Base-by-base conservation (phyloP, 2,329 filamentous ascomycete genomes). In the Endocalyx cinctus region DNA sequence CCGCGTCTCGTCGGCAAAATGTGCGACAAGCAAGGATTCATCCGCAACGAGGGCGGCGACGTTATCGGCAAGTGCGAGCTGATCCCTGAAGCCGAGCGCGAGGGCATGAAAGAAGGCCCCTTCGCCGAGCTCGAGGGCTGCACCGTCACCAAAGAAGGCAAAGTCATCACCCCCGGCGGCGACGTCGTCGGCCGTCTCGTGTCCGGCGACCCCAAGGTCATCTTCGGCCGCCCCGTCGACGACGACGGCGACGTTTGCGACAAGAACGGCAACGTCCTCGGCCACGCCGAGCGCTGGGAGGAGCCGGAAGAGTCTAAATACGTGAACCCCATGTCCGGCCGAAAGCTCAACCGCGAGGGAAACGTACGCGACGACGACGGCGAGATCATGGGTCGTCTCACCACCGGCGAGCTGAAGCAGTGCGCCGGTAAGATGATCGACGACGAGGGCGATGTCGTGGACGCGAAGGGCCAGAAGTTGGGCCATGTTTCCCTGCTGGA, bases 211-310 rank as follows among this genome's bases (percentile, higher is more conserved):
- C 57, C 72, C 22, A 87, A 87, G 70, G 66, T 70, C 32, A 72
- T 94, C 1, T 76, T 81, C 23, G 87, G 87, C 12, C 82, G 85
- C 29, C 51, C 69, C 7, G 86, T 92, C 13, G 87, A 92, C 37
- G 81, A 87, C 41, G 86, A 94, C 43, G 87, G 87, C 23, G 86
- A 92, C 37, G 79, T 94, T 19, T 69, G 84, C 35, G 87, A 92
- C 66, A 80, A 79, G 57, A 88, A 87, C 52, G 75, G 75, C 19
- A 79, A 79, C 42, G 53, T 63, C 1, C 55, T 79, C 3, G 75
- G 73, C 17, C 70, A 72, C 40, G 74, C 75, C 1, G 75, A 79
- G 55, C 66, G 75, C 14, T 79, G 73, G 73, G 69, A 75, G 45
- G 71, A 75, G 50, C 63, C 65, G 10, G 69, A 67, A 47, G 78